Evolutionary conservation across 352 stramenopile genomes (phyloP).

Genomic region (Phytophthora pistaciae): DNA sequence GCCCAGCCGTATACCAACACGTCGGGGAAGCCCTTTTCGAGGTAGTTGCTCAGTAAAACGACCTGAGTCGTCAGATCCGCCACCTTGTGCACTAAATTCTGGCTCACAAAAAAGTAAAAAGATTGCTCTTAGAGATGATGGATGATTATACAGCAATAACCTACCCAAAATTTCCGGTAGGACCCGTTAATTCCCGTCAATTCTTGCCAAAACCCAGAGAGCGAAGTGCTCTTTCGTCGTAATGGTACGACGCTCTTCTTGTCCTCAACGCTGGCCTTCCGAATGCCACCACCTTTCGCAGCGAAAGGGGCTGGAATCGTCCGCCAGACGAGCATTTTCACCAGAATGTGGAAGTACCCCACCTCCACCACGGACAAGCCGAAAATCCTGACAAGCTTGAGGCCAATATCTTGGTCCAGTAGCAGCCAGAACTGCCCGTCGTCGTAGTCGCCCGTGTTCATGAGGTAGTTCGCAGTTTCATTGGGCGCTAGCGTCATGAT

Average conservation of each 20-base stretch:
- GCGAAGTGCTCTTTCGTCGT: neutral
- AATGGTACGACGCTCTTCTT: neutral
- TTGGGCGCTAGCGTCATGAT: constrained; percentile 53
- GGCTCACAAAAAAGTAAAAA: neutral
- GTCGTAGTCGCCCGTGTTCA: constrained; percentile 60
- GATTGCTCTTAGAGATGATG: too few relatives aligned
- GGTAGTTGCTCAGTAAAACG: constrained; percentile 34
- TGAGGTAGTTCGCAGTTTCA: constrained; percentile 49
- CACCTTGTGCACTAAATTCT: constrained; percentile 52
- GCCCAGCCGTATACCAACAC: constrained; percentile 41
- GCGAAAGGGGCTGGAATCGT: constrained; percentile 8
- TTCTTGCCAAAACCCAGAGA: constrained; percentile 28
- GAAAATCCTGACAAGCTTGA: constrained; percentile 23
- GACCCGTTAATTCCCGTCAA: constrained; percentile 37
- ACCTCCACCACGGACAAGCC: constrained; percentile 33
- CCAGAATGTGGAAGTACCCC: constrained; percentile 35
- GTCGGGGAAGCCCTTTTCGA: constrained; percentile 42
- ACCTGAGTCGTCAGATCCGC: constrained; percentile 38
- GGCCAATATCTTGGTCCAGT: constrained; percentile 17
- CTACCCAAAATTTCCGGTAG: constrained; percentile 58
- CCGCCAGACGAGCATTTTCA: constrained; percentile 42
- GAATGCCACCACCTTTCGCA: neutral
- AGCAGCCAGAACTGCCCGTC: constrained; percentile 59
- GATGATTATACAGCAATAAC: too few relatives aligned
- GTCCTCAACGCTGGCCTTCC: constrained; percentile 19